Evolutionary conservation across 768 basidiomycete genomes (phyloP), one percentile per base, ranked within the genome.

Genomic region (Lepiota venenata): DNA sequence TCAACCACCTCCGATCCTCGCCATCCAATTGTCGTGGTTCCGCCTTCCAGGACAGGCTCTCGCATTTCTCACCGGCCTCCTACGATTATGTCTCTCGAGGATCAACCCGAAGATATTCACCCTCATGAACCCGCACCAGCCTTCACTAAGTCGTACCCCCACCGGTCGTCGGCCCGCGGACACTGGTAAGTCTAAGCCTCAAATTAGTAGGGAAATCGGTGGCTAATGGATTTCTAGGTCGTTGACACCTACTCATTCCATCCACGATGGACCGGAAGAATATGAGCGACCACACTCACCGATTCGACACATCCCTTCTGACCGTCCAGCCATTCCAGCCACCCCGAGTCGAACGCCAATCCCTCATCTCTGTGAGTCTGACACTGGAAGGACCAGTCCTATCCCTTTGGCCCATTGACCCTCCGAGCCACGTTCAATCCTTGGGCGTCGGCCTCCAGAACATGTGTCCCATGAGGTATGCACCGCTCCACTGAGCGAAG

Each of bases 41-140:
- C 66, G 16, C 43, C 51, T 7, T 52, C 64, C 1, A 55, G 52
- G n/a, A 49, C 47, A 40, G 56, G 35, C 32, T 55, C 53, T 25
- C 47, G 44, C 18, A 45, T 47, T 36, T 18, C 59, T 12, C 59
- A 47, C 18, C 59, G 66, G 29, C 61, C 65, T 10, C 66, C 67
- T 10, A 68, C 67, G 7, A 54, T 62, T 14, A 50, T 70, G 18
- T 41, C 58, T 10, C 35, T 68, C 42, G 58, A 57, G 6, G 60
- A 64, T 21, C 52, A 54, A 11, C 47, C 50, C 10, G 60, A 61
- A 49, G 60, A 56, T 9, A 56, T 45, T 46, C 50, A 27, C 42
- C 49, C 16, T 35, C 41, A 48, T 16, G 43, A 52, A 16, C 46
- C 38, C 22, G n/a, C 47, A 56, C 35, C 50, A 29, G 8, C 18